A percentile compares a stretch with the other conserved stretches of the same genome.
These are phyloP conservation scores for Leishmania gerbilli DNA, from an alignment of 208 protist genomes.

Conservation along the genomic window DNA sequence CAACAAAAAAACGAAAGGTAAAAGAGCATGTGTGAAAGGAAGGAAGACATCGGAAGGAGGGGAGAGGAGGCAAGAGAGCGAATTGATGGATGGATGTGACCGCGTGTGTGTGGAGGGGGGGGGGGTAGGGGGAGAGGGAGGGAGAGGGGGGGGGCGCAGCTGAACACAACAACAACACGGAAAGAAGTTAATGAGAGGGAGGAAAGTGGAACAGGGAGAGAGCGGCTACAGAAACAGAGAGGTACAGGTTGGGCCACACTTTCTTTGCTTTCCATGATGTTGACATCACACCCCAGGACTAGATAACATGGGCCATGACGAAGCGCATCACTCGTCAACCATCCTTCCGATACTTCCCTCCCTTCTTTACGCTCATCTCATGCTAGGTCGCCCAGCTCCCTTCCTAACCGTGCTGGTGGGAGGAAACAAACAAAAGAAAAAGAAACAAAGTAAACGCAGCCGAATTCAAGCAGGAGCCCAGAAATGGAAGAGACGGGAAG, in stretches of 20 bases:
- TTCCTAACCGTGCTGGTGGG: background rate
- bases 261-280: background rate
- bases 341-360: background rate
- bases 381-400: background rate
- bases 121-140: background rate
- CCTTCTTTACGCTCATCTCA: background rate
- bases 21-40: background rate
- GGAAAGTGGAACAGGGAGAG: background rate
- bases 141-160: background rate
- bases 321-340: background rate
- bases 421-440: background rate
- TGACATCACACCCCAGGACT: background rate
- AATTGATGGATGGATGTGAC: background rate
- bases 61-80: background rate
- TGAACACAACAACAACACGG: background rate
- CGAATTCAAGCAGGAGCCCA: background rate
- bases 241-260: background rate
- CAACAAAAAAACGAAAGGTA: background rate
- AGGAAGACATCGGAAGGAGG: background rate
- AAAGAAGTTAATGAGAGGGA: background rate
- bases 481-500: background rate
- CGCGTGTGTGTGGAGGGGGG: background rate
- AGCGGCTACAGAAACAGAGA: background rate
- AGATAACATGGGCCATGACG: background rate
- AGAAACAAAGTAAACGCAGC: background rate